Evolutionary conservation across 306 rosid genomes (phyloP).

Genomic region (Acacia confusa): DNA sequence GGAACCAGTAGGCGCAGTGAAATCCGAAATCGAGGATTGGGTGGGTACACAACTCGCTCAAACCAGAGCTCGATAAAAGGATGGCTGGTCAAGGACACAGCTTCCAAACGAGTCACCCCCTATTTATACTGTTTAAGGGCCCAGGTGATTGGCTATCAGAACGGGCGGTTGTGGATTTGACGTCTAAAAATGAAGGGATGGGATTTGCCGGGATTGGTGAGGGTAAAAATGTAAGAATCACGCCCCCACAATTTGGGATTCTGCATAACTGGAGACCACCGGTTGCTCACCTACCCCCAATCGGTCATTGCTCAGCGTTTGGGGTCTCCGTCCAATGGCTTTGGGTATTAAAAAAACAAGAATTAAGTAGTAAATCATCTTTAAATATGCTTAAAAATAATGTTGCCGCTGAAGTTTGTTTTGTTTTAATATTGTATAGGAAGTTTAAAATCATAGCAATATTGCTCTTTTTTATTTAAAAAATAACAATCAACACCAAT

Average conservation of each 20-base stretch:
- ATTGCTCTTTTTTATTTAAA: too few relatives aligned
- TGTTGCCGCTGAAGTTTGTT: too few relatives aligned
- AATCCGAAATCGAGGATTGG: not conserved
- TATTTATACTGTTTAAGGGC: not conserved
- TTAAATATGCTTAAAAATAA: too few relatives aligned
- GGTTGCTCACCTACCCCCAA: constrained; percentile 51
- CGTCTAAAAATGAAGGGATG: not conserved
- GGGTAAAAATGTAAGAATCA: not conserved
- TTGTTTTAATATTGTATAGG: too few relatives aligned
- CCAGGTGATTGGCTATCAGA: not conserved
- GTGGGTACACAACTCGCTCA: not conserved
- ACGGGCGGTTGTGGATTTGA: not conserved
- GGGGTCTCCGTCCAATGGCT: not conserved
- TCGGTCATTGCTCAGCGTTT: constrained; percentile 20
- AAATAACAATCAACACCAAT: too few relatives aligned
- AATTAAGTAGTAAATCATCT: too few relatives aligned
- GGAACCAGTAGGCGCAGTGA: not conserved
- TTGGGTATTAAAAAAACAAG: too few relatives aligned
- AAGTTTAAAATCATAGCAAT: too few relatives aligned
- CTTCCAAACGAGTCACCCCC: not conserved
- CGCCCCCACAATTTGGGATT: not conserved
- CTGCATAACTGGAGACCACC: constrained; percentile 39
- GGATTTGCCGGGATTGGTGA: constrained; percentile 41
- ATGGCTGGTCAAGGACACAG: not conserved
- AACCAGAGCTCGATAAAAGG: not conserved